Evolutionary conservation across 2,329 filamentous ascomycete genomes (phyloP), one percentile per base, ranked within the genome.

Genomic region (Fusarium annulatum): DNA sequence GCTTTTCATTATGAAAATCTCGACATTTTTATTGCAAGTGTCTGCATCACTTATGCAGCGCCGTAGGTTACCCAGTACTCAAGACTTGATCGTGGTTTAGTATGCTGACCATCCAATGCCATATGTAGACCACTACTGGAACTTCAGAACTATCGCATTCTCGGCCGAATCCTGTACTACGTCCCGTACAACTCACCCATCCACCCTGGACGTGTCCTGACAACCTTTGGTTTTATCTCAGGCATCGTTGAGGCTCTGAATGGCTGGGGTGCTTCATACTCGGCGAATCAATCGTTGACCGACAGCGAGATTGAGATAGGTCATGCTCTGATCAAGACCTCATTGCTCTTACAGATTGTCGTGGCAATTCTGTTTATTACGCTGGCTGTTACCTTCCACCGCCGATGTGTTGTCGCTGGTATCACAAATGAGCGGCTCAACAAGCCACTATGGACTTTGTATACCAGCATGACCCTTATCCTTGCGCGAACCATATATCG

Each of bases 91-190:
- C 15, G 18, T 46, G 18, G 12, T 51, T 21, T 21, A 34, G 6
- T 19, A 30, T 23, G 18, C 36, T 72, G 15, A 71, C 26, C 23
- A 18, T 30, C 26, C 26, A 46, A 46, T 46, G 18, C 18, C 23
- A 18, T 30, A 21, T 11, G 30, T 49, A 87, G 87, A 21, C 90
- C 90, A 1, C 83, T 91, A 6, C 86, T 91, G 45, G 89, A 90
- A 59, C 84, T 89, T 7, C 85, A 88, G 62, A 90, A 91, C 76
- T 92, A 91, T 79, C 86, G 90, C 73, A 85, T 91, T 62, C 86
- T 92, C 30, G 87, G 87, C 5, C 86, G 89, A 8, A 83, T 90
- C 18, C 83, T 92, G 26, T 88, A 88, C 78, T 88, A 79, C 55
- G 84, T 90, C 6, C 89, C 89, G 0, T 88, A 90, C 76, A 84